phyloP scores from a whole-genome alignment of 2,329 filamentous ascomycete species.

The Neobulgaria alba region DNA sequence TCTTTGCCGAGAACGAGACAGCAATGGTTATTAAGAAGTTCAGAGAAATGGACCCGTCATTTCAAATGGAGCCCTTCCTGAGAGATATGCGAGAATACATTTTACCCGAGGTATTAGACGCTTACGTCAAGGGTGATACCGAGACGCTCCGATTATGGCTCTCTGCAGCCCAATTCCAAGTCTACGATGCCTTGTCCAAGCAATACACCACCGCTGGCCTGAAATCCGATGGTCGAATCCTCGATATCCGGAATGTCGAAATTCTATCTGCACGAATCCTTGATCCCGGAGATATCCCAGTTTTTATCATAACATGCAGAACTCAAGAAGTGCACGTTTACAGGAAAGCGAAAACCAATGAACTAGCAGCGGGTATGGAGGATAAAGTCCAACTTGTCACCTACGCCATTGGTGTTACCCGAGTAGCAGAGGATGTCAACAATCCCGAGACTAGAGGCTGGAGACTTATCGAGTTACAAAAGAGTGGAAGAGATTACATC shows the following conservation, averaged over 20 bases:
- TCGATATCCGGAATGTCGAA: conserved; percentile 93
- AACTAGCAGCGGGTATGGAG: conserved; percentile 94
- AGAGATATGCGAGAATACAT: conserved; percentile 97
- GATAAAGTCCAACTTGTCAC: conserved; percentile 98
- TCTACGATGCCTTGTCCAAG: conserved; percentile 93
- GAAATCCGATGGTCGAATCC: conserved; percentile 87
- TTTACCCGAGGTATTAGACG: conserved; percentile 90
- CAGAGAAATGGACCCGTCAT: conserved; percentile 86
- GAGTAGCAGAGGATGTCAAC: conserved; percentile 88
- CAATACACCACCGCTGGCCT: conserved; percentile 91
- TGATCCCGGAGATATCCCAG: conserved; percentile 79
- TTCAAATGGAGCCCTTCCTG: conserved; percentile 91
- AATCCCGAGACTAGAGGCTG: conserved; percentile 95
- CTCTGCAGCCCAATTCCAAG: conserved; percentile 89
- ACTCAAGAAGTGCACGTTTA: conserved; percentile 98
- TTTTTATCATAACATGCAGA: conserved; percentile 93
- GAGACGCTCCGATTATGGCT: conserved; percentile 92
- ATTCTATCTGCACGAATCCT: conserved; percentile 73
- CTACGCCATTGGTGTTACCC: conserved; percentile 92
- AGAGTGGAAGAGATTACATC: conserved; percentile 88
- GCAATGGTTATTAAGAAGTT: conserved; percentile 98
- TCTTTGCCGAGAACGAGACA: conserved; percentile 98
- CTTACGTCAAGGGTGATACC: conserved; percentile 92
- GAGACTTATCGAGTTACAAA: conserved; percentile 97
- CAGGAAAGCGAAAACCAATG: conserved; percentile 77